phyloP scores from a whole-genome alignment of 441 rosid species.

The Heliophila coronopifolia region DNA sequence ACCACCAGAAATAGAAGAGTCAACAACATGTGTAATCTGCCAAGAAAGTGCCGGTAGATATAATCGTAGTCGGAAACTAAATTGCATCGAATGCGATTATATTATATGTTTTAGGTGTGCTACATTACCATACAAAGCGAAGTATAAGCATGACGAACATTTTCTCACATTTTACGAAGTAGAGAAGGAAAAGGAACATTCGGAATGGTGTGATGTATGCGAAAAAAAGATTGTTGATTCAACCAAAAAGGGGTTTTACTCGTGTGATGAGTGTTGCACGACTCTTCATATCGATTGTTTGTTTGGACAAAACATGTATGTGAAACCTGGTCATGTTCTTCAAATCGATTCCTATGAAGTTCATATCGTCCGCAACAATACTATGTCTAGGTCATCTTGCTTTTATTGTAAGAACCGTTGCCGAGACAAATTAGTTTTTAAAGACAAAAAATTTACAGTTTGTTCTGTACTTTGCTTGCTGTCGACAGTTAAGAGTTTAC shows the following conservation, averaged over 20 bases:
- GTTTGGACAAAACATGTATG: neutral
- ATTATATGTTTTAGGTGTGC: neutral
- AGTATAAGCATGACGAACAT: constrained; percentile 4
- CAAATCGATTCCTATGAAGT: neutral
- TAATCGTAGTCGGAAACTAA: neutral
- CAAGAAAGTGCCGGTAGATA: no score
- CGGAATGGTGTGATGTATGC: constrained; percentile 3
- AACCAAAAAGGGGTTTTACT: neutral
- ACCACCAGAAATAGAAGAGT: neutral
- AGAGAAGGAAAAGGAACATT: neutral
- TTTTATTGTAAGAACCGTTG: neutral
- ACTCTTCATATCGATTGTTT: constrained; percentile 4
- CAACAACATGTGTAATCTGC: neutral
- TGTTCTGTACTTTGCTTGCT: no score
- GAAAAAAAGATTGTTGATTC: neutral
- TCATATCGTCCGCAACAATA: neutral
- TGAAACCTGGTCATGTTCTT: no score
- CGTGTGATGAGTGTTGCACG: neutral
- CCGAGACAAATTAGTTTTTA: neutral
- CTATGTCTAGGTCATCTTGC: neutral
- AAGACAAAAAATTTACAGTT: no score
- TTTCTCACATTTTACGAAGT: neutral
- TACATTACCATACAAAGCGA: constrained; percentile 1
- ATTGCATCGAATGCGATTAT: neutral
- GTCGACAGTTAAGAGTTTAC: no score